Evolutionary conservation across 306 rosid genomes (phyloP).

Genomic region (Cicer pinnatifidum): DNA sequence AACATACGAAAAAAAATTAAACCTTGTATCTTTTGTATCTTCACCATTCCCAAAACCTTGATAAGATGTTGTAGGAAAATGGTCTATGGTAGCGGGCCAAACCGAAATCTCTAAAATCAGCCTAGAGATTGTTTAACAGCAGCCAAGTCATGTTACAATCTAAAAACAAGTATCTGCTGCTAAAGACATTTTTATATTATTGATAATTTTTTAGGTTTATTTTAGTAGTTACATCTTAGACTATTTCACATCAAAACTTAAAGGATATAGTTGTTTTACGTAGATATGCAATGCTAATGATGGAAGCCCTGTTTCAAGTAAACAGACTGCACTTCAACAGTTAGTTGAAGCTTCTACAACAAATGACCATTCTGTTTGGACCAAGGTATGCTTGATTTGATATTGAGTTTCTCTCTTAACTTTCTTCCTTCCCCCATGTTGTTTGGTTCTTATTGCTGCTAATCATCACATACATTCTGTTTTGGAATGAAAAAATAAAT

Average conservation of each 20-base stretch:
- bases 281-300: constrained; percentile 75
- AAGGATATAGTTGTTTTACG: constrained; percentile 27
- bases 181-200: constrained; percentile 32
- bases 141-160: constrained; percentile 15
- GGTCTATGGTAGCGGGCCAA: constrained; percentile 8
- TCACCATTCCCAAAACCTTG: constrained; percentile 13
- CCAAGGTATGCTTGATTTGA: constrained; percentile 67
- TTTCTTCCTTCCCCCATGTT: constrained; percentile 17
- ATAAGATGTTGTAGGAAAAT: constrained; percentile 16
- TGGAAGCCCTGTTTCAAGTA: constrained; percentile 72
- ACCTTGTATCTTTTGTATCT: constrained; percentile 6
- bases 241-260: constrained; percentile 19
- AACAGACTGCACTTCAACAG: constrained; percentile 83
- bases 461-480: constrained; percentile 3
- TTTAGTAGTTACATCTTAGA: constrained; percentile 24
- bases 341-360: constrained; percentile 73
- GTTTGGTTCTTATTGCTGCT: constrained; percentile 15
- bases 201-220: constrained; percentile 23
- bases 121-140: constrained; percentile 4
- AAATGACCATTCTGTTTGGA: constrained; percentile 86
- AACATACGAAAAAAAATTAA: not conserved
- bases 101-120: constrained; percentile 9
- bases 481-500: not conserved
- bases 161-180: constrained; percentile 31
- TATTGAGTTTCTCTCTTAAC: not conserved